phyloP scores from a whole-genome alignment of 805 yeast genomes.

The Lachancea mirantina region DNA sequence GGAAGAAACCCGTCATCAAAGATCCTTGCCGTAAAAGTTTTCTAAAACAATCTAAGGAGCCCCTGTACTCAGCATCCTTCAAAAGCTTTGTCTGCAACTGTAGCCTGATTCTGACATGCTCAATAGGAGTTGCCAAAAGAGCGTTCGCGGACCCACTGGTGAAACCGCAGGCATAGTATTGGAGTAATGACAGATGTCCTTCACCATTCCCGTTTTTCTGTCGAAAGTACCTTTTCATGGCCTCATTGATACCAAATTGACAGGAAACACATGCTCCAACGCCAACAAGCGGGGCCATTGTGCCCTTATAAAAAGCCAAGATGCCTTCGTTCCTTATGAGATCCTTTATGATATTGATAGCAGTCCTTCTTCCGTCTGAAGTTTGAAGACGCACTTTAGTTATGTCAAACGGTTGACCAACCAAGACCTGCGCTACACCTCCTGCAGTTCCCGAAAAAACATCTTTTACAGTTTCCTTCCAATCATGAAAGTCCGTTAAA shows the following conservation, averaged over 20 bases:
- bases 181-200: slow-evolving; percentile 35
- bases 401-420: slow-evolving; percentile 94
- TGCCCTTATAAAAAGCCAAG: slow-evolving; percentile 84
- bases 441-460: slow-evolving; percentile 89
- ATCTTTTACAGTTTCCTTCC: slow-evolving; percentile 53
- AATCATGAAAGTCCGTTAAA: slow-evolving; percentile 5
- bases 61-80: slow-evolving; percentile 43
- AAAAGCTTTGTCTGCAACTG: slow-evolving; percentile 55
- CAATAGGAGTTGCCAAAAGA: slow-evolving; percentile 85
- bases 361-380: slow-evolving; percentile 62
- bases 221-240: slow-evolving; percentile 72
- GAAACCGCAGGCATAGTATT: slow-evolving; percentile 79
- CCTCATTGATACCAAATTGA: slow-evolving; percentile 91
- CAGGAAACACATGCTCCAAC: slow-evolving; percentile 97
- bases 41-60: slow-evolving; percentile 37
- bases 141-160: slow-evolving; percentile 91
- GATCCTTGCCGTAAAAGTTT: slow-evolving; percentile 51
- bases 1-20: slow-evolving; percentile 70
- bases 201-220: background rate
- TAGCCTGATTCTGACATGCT: slow-evolving; percentile 84
- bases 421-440: slow-evolving; percentile 89
- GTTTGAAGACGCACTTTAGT: slow-evolving; percentile 89
- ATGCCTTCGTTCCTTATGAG: slow-evolving; percentile 75
- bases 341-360: slow-evolving; percentile 68
- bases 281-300: slow-evolving; percentile 86